Base-by-base conservation (phyloP, 164 flowering plant genomes). In the Stephania cephalantha region DNA sequence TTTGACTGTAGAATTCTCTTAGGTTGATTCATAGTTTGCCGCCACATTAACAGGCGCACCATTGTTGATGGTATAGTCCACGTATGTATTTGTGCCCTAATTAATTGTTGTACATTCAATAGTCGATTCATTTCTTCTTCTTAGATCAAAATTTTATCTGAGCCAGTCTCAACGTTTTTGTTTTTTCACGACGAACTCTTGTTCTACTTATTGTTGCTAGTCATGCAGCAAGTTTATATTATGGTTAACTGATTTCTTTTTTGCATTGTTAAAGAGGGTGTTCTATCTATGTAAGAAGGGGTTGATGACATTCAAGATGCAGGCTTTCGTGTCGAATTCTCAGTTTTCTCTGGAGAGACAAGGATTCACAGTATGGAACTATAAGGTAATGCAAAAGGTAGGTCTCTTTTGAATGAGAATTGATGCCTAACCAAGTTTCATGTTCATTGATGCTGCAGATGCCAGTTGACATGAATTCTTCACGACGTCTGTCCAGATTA, bases 1-100 rank as follows among this genome's bases (percentile, higher is more conserved):
- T 9, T 45, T 22, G 73, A 61, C 20, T 71, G 69, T 66, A 66
- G 20, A 46, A 46, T 46, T 12, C 48, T 20, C 13, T 64, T 18
- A 48, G 48, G 15, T 66, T 66, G 11, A 66, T 66, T 61, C 66
- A 66, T 66, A 25, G 69, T 66, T 66, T 66, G 69, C 69, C 69
- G 29, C 22, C 69, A 66, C 22, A 61, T 61, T 61, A 61, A 61
- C 66, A 61, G 66, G 66, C 25, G n/a, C n/a, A 61, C 66, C 66
- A 61, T 18, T 17, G n/a, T 61, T 61, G 66, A 6, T 22, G n/a
- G 18, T 61, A 61, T 29, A 61, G n/a, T 61, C 66, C 25, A 61
- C 20, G 22, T 61, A 7, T 61, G 66, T 61, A 61, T 20, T n/a
- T 58, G 7, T 17, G 3, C 20, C 20, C 0, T 61, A 61, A 61